Base-by-base conservation (phyloP, 257 asterid genomes). In the Scutellaria minor region DNA sequence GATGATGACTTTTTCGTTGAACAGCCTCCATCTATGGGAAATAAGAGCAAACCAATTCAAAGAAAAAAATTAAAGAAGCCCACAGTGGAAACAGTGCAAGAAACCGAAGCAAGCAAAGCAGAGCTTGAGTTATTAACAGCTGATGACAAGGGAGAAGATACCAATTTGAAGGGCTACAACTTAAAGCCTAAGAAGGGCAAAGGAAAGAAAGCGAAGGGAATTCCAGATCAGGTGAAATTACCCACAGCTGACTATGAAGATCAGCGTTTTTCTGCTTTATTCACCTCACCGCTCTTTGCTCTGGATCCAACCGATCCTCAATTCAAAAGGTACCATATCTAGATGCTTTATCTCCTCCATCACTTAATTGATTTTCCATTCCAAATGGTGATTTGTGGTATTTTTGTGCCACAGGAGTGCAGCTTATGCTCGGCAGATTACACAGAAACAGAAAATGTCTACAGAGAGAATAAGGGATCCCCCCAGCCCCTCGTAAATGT, bases 251-350 rank as follows among this genome's bases (percentile, higher is more conserved):
- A 87, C 56, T 81, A 64, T 80, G 83, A 85, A 47, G 99, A 95
- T 87, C 88, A 91, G 13, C 96, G 98, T 65, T 95, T 95, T 80
- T 82, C 93, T 10, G 72, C 86, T 46, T 48, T 88, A 37, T 83
- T 83, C 73, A 87, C 80, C 54, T 85, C 88, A 9, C 85, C 95
- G 2, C 82, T 57, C 74, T 95, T 78, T 69, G 95, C 97, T 51
- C 72, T 86, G 86, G 99, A 95, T 84, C 98, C 99, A 44, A 92
- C 99, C 5, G 99, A 94, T 78, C 99, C 97, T 67, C 95, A 91
- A 54, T 94, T 85, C 82, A 91, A 94, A 86, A 89, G 99, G 99
- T 94, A 83, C 64, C 20, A 47, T 70, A 10, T 18, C 15, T 24
- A 48, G 18, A n/a, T 35, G 5, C 2, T 37, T 68, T 51, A 12